Conservation (phyloP, 2,329 filamentous ascomycete species). For the Pseudogymnoascus pannorum region DNA sequence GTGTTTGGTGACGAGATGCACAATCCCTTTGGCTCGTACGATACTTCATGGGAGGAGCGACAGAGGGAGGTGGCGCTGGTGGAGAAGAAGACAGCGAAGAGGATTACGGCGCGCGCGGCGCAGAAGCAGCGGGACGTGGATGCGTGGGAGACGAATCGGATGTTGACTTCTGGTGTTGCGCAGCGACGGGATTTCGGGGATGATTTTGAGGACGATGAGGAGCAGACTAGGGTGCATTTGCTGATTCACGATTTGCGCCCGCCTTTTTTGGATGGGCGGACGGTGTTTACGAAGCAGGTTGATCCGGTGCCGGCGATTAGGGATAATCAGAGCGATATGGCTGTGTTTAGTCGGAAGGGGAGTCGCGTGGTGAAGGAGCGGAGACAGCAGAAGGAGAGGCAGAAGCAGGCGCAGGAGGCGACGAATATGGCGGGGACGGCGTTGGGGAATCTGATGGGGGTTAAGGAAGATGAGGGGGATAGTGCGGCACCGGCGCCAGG, state of each 20-base stretch:
- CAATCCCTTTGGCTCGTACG: slow-evolving; percentile 78
- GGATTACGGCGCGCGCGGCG: slow-evolving; percentile 65
- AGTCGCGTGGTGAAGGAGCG: slow-evolving; percentile 88
- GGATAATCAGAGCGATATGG: slow-evolving; percentile 97
- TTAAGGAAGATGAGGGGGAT: slow-evolving; percentile 88
- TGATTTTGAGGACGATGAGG: slow-evolving; percentile 86
- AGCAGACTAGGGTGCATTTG: slow-evolving; percentile 80
- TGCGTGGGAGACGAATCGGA: slow-evolving; percentile 97
- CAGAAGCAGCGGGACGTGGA: slow-evolving; percentile 93
- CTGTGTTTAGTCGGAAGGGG: slow-evolving; percentile 91
- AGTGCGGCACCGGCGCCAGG: slow-evolving; percentile 72
- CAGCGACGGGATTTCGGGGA: slow-evolving; percentile 75
- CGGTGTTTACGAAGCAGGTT: slow-evolving; percentile 93
- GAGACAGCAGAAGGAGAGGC: slow-evolving; percentile 83
- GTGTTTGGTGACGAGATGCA: slow-evolving; percentile 87
- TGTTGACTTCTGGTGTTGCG: slow-evolving; percentile 93
- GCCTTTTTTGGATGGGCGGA: slow-evolving; percentile 89
- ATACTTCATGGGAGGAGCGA: slow-evolving; percentile 59
- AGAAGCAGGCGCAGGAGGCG: slow-evolving; percentile 89
- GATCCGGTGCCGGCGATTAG: slow-evolving; percentile 90
- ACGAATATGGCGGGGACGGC: slow-evolving; percentile 89
- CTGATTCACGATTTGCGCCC: slow-evolving; percentile 90
- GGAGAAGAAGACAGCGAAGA: slow-evolving; percentile 71
- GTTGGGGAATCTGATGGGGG: slow-evolving; percentile 88
- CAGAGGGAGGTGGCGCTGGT: slow-evolving; percentile 68